Base-by-base conservation (phyloP, 345 rosid genomes). In the Erodium maritimum region DNA sequence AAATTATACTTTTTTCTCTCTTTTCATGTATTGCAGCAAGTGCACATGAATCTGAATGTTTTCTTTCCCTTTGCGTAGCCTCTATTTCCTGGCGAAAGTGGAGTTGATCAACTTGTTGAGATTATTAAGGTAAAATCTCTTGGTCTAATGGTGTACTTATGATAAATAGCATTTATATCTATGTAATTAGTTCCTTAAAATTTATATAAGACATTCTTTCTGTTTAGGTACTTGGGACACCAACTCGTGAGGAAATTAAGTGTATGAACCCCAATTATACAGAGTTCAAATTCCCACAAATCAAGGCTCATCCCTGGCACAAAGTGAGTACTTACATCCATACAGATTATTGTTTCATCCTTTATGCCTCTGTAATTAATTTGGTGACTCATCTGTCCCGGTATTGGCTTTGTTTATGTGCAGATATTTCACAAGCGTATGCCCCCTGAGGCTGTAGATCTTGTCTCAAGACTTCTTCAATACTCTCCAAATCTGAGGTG, bases 271-370 rank as follows among this genome's bases (percentile, higher is more conserved):
- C 70, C 16, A 67, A 67, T 59, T 67, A 65, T 42, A 65, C 69
- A 14, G 69, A 65, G 54, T 65, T 67, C 56, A 67, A 61, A 61
- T 67, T 67, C 23, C 68, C 68, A 5, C 68, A 65, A 34, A 65
- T 65, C 57, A 65, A 65, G 62, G 68, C 68, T 33, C 70, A 67
- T 25, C 70, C 70, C 19, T 67, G 70, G 70, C 70, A 67, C 65
- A 67, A 67, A 59, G 69, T 65, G 37, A 65, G 69, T n/a, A 5
- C 25, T 23, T 53, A 9, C 33, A 51, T 37, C 58, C 20, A 5
- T 52, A 19, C 45, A 21, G 37, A 17, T 18, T 10, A 23, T 58
- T 52, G 12, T n/a, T 58, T 22, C 10, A 46, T 58, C 22, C 21
- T 1, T 37, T 2, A 14, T 22, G 17, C 9, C 45, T 45, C 10